These are phyloP conservation scores for Reticulascus tulasneorum DNA, from an alignment of 2,329 filamentous ascomycete genomes.

Conservation along the genomic window DNA sequence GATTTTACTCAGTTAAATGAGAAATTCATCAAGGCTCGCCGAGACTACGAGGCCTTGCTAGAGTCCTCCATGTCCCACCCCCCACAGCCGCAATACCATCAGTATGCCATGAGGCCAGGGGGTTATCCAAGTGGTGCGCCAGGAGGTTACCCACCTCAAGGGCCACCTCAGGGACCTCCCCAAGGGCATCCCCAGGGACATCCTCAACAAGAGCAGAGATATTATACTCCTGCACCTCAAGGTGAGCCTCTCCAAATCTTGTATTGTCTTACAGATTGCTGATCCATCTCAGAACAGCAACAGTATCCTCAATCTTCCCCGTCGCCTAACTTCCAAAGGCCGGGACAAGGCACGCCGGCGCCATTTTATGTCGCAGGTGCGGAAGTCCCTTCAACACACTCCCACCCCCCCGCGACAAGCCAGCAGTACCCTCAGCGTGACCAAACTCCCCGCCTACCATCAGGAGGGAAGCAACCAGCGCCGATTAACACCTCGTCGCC, in stretches of 20 bases:
- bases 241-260: constrained; percentile 25
- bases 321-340: constrained; percentile 52
- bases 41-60: constrained; percentile 93
- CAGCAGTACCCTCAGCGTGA: constrained; percentile 51
- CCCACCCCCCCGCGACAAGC: constrained; percentile 23
- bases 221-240: constrained; percentile 61
- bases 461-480: constrained; percentile 43
- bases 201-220: constrained; percentile 42
- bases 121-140: constrained; percentile 35
- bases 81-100: constrained; percentile 73
- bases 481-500: constrained; percentile 50
- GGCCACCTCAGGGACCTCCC: constrained; percentile 28
- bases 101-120: constrained; percentile 55
- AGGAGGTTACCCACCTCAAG: constrained; percentile 35
- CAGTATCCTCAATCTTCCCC: constrained; percentile 46
- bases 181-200: constrained; percentile 13
- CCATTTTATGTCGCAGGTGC: constrained; percentile 65
- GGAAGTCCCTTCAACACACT: constrained; percentile 43
- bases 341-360: constrained; percentile 44
- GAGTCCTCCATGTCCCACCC: constrained; percentile 96
- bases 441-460: constrained; percentile 40
- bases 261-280: constrained; percentile 24
- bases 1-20: constrained; percentile 98
- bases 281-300: constrained; percentile 42
- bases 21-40: constrained; percentile 97